Evolutionary conservation across 352 stramenopile genomes (phyloP).

Genomic region (Phytopythium mirpurense): DNA sequence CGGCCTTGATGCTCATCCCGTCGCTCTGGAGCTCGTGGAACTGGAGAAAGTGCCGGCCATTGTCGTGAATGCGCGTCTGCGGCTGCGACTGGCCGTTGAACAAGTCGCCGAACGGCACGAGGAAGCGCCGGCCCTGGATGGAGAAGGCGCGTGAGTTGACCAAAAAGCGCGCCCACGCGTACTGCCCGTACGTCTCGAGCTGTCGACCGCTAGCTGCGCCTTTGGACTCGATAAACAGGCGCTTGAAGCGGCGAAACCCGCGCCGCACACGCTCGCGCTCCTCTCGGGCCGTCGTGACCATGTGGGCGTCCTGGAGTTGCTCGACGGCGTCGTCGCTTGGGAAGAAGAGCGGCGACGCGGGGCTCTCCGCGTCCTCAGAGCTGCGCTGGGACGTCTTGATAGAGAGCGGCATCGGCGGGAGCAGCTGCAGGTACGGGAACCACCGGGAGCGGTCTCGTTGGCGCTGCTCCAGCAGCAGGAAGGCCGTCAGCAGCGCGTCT

Average conservation of each 20-base stretch:
- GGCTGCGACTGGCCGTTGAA: conserved; percentile 72
- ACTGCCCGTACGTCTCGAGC: conserved; percentile 14
- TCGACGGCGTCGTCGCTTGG: conserved; percentile 15
- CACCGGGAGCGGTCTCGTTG: conserved; percentile 35
- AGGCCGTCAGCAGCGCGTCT: conserved; percentile 52
- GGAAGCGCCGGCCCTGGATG: conserved; percentile 56
- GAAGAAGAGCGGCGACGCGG: conserved; percentile 38
- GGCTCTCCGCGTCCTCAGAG: neutral
- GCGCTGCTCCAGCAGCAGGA: conserved; percentile 49
- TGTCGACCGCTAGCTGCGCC: neutral
- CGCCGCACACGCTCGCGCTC: conserved; percentile 24
- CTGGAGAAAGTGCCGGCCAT: conserved; percentile 50
- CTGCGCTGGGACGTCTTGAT: neutral
- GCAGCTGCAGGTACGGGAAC: conserved; percentile 46
- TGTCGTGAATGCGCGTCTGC: conserved; percentile 17
- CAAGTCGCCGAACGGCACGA: conserved; percentile 87
- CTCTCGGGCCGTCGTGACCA: conserved; percentile 18
- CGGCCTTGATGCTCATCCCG: conserved; percentile 60
- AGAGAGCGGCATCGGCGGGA: conserved; percentile 21
- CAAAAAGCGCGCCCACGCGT: conserved; percentile 49
- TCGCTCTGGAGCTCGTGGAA: conserved; percentile 39
- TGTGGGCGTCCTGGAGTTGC: conserved; percentile 42
- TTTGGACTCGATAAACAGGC: conserved; percentile 25
- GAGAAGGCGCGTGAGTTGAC: conserved; percentile 79
- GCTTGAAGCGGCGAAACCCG: conserved; percentile 35